Conservation (phyloP, 2,329 filamentous ascomycete genomes). For the Fusarium succisae region DNA sequence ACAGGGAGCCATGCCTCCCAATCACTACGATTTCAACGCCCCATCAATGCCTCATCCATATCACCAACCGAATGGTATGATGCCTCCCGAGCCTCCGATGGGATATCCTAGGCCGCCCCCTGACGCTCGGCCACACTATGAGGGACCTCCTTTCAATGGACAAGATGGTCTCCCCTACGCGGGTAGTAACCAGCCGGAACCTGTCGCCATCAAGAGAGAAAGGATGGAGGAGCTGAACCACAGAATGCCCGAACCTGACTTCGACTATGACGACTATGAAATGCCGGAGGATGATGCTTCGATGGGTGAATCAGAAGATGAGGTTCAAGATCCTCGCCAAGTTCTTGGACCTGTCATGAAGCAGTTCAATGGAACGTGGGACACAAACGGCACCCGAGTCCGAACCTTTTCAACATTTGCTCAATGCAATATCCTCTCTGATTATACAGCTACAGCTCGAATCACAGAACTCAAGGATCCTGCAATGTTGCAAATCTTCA, state of each 20-base stretch:
- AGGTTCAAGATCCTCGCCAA: conserved; percentile 53
- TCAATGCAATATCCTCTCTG: conserved; percentile 64
- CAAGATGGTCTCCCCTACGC: conserved; percentile 15
- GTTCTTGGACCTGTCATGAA: conserved; percentile 48
- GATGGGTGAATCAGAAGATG: conserved; percentile 70
- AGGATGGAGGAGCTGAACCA: conserved; percentile 7
- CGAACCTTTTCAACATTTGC: conserved; percentile 61
- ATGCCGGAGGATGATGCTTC: conserved; percentile 66
- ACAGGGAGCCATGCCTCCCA: conserved; percentile 19
- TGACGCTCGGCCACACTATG: conserved; percentile 28
- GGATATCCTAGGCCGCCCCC: conserved; percentile 22
- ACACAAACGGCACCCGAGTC: conserved; percentile 53
- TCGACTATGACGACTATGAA: conserved; percentile 46
- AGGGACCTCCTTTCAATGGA: conserved; percentile 10
- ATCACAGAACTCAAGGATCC: conserved; percentile 82
- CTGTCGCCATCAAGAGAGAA: conserved; percentile 11
- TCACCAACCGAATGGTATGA: conserved; percentile 18
- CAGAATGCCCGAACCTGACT: conserved; percentile 11
- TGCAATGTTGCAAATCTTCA: conserved; percentile 84
- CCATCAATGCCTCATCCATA: conserved; percentile 20
- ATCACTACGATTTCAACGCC: conserved; percentile 36
- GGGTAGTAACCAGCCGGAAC: conserved; percentile 6
- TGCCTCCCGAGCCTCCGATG: conserved; percentile 18
- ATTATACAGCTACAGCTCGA: conserved; percentile 71
- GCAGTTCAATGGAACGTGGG: conserved; percentile 45